Evolutionary conservation across 768 basidiomycete species (phyloP), one percentile per base, ranked within the genome.

Genomic region (Xerocomellus intermedius): DNA sequence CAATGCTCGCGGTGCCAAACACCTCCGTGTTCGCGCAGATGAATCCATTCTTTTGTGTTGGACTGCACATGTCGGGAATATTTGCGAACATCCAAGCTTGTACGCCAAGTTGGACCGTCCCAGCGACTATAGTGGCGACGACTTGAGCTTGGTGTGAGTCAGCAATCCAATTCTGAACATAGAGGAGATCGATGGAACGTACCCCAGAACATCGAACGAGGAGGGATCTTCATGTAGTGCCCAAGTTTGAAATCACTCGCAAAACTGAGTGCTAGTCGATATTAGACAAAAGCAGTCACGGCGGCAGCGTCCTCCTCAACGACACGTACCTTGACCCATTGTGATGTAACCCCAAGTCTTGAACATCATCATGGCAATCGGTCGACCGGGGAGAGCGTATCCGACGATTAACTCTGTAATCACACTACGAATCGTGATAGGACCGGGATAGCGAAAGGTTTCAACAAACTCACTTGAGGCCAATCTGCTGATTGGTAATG

Each of bases 341-440:
- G 84, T 81, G 42, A 85, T 79, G 64, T 86, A 87, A 17, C 83
- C 85, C 73, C 80, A 87, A 5, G 80, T 85, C 73, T 86, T 86
- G 75, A 85, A 88, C 80, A 89, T 83, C 87, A 89, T 86, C 82
- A 87, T 83, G 0, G 88, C 87, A 54, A 89, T 78, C 3, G 89
- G 87, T 49, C 79, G 80, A 16, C 89, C 89, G 64, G 79, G 79
- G 26, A 79, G 67, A 10, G 73, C 65, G 41, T 72, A 74, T 14
- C 89, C 88, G 47, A 85, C 78, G 38, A 91, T 79, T 35, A 91
- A 75, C 65, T 91, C 89, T 1, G 87, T 83, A 52, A 91, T 81
- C 35, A 91, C 87, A 64, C 66, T 67, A 37, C 45, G 7, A 21
- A 42, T 14, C 12, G 12, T 66, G 28, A 60, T 56, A 51, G 7